These are phyloP conservation scores for Trichophyton simii DNA, from an alignment of 2,329 filamentous ascomycete species.

Conservation along the genomic window DNA sequence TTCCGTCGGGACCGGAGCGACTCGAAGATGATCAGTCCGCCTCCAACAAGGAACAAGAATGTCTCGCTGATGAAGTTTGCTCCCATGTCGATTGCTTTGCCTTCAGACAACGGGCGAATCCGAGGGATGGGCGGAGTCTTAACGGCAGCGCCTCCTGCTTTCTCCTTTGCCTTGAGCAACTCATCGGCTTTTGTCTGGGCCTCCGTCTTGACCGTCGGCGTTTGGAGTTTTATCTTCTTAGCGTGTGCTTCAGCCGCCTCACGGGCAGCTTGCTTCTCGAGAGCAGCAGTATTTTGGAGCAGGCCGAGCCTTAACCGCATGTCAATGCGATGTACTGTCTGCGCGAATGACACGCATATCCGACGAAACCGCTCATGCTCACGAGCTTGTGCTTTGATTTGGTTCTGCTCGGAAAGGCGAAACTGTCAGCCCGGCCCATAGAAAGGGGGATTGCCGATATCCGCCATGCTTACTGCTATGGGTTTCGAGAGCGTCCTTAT, in stretches of 20 bases:
- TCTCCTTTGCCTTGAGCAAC: constrained; percentile 34
- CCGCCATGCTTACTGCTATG: constrained; percentile 43
- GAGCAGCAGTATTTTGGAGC: constrained; percentile 47
- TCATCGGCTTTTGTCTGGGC: constrained; percentile 47
- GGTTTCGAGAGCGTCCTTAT: constrained; percentile 56
- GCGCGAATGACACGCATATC: constrained; percentile 50
- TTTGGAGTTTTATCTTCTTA: constrained; percentile 40
- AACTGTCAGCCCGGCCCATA: not conserved
- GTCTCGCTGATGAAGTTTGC: constrained; percentile 57
- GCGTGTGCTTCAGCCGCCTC: constrained; percentile 45
- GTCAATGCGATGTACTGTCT: constrained; percentile 52
- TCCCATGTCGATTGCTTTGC: constrained; percentile 56
- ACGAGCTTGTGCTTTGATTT: constrained; percentile 54
- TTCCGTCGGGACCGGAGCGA: constrained; percentile 49
- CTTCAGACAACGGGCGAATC: constrained; percentile 53
- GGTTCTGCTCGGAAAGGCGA: constrained; percentile 37
- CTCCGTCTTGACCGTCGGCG: constrained; percentile 51
- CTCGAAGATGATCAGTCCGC: constrained; percentile 50
- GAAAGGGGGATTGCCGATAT: not conserved
- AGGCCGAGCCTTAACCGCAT: constrained; percentile 56
- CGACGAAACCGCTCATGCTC: constrained; percentile 55
- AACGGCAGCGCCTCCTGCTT: constrained; percentile 36
- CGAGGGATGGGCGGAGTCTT: constrained; percentile 39
- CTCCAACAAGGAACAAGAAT: constrained; percentile 54
- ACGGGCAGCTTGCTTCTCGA: constrained; percentile 31